Evolutionary conservation across 2,329 filamentous ascomycete genomes (phyloP), one percentile per base, ranked within the genome.

Genomic region (Cadophora luteo-olivacea): DNA sequence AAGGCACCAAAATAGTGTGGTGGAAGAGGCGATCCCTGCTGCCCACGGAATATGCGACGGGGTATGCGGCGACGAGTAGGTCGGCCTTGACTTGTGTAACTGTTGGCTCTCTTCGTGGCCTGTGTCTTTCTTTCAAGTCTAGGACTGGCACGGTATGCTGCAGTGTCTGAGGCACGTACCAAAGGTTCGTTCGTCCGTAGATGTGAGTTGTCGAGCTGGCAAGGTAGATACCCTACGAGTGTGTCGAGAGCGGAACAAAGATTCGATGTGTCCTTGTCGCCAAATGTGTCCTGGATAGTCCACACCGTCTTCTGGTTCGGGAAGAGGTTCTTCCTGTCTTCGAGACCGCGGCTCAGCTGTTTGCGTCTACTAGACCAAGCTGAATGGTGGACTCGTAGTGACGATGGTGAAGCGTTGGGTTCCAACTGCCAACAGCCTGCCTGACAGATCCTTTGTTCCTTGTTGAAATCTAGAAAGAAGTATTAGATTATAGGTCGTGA

Each of bases 111-210:
- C 41, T 51, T 24, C 45, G 38, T 33, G 61, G 38, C 49, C 49
- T 64, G 52, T 64, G 60, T 63, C 49, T 65, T 61, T 65, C 32
- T 68, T 52, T 66, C 61, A 29, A 64, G 69, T 70, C 61, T 62
- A 45, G 58, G 63, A 65, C 45, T 49, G 64, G 60, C 65, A 58
- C 73, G 74, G 73, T 70, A 70, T 67, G 49, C 62, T 76, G 75
- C 74, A 75, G 73, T 71, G 68, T 72, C 69, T 71, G 61, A 72
- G 70, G 74, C 75, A 75, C 74, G 71, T 74, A 71, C 75, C 74
- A 76, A 55, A 76, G 68, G 75, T 77, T 77, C 74, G 75, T 77
- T 77, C 74, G 74, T 77, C 75, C 66, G 73, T 71, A 29, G 22
- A 45, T 52, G 61, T 64, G 24, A 58, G 22, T 22, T 64, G 22